Evolutionary conservation across 176 grass and related monocot species (phyloP).

Genomic region (Triticum turgidum): DNA sequence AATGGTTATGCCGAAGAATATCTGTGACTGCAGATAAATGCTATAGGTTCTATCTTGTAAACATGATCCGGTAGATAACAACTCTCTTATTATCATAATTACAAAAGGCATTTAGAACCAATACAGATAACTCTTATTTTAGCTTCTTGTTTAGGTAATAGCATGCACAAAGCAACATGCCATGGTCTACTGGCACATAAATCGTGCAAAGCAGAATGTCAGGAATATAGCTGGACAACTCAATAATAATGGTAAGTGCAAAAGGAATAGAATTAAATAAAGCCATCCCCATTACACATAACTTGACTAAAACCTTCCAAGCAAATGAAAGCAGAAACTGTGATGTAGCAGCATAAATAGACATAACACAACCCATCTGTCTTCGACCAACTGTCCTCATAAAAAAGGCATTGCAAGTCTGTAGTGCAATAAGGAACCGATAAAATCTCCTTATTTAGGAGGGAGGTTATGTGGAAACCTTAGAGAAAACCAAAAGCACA

Average conservation of each 20-base stretch:
- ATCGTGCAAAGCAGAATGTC: not conserved
- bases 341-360: constrained; percentile 8
- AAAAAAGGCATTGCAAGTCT: no score
- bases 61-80: not conserved
- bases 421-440: no score
- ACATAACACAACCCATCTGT: not conserved
- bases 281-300: not conserved
- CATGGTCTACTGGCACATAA: not conserved
- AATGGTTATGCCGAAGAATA: constrained; percentile 23
- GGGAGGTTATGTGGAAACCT: not conserved
- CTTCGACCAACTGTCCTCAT: no score
- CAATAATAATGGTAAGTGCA: not conserved
- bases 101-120: not conserved
- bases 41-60: not conserved
- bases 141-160: not conserved
- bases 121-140: not conserved
- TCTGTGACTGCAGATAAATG: not conserved
- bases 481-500: not conserved
- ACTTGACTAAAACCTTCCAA: not conserved
- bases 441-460: no score
- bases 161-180: constrained; percentile 8
- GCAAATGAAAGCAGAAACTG: not conserved
- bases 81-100: not conserved
- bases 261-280: not conserved
- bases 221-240: not conserved